These are phyloP conservation scores for Talaromyces sp. DNA, from an alignment of 2,329 filamentous ascomycete species.

Conservation along the genomic window DNA sequence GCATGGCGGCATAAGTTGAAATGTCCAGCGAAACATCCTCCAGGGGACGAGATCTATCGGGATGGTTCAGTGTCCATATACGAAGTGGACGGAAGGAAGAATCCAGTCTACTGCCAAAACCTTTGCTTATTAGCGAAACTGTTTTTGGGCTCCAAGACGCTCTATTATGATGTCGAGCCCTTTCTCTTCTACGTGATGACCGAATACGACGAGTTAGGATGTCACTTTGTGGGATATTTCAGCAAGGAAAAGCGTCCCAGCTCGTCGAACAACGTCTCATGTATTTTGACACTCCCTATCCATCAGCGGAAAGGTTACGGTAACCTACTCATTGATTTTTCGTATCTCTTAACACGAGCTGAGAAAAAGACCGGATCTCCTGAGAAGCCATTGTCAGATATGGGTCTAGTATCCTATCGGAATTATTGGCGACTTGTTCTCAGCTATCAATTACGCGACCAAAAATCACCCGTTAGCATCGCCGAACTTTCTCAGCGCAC, in stretches of 20 bases:
- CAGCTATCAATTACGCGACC: constrained; percentile 72
- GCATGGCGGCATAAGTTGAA: constrained; percentile 97
- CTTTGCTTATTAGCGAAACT: constrained; percentile 91
- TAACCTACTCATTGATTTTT: constrained; percentile 95
- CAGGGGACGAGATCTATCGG: constrained; percentile 95
- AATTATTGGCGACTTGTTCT: constrained; percentile 94
- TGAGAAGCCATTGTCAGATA: constrained; percentile 94
- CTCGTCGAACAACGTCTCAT: constrained; percentile 95
- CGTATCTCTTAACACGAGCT: constrained; percentile 87
- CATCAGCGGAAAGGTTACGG: constrained; percentile 97
- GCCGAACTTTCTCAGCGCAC: constrained; percentile 68
- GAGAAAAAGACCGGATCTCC: constrained; percentile 93
- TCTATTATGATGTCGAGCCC: constrained; percentile 99
- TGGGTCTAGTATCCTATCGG: constrained; percentile 93
- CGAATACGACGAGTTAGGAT: constrained; percentile 78
- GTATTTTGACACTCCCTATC: constrained; percentile 91
- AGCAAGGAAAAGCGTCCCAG: constrained; percentile 96
- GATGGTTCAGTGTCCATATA: constrained; percentile 93
- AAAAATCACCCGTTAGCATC: constrained; percentile 53
- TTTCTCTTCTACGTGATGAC: constrained; percentile 99
- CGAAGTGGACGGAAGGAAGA: constrained; percentile 90
- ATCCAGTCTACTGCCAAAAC: constrained; percentile 94
- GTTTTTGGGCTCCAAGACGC: constrained; percentile 94
- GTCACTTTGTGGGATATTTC: constrained; percentile 98
- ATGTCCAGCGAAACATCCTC: constrained; percentile 92